Base-by-base conservation (phyloP, 1,139 yeast genomes). In the Taphrina flavorubra region DNA sequence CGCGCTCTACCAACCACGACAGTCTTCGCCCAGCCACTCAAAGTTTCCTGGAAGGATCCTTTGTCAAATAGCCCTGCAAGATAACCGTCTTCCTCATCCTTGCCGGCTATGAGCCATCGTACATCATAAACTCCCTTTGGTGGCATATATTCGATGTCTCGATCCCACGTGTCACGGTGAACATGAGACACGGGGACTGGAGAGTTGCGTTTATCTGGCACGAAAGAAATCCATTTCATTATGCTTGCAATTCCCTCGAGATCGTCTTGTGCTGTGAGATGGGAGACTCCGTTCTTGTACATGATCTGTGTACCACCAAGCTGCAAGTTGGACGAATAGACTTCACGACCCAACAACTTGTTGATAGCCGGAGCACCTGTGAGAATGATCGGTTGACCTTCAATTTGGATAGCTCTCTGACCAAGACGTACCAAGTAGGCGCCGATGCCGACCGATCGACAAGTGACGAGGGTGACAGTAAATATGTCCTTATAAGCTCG, bases 351-450 rank as follows among this genome's bases (percentile, higher is more conserved):
- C 73, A 94, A 84, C 74, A 95, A 83, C 81, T 95, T 95, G 84
- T 94, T 94, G 78, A 94, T 91, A 71, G 99, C 98, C 70, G 97
- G 97, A 70, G 99, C 99, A 84, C 99, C 99, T 69, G 99, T 94
- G 77, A 94, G 87, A 75, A 94, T 94, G 75, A 94, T 92, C 70
- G 99, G 99, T 81, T 94, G 98, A 64, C 99, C 99, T 79, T 94
- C 98, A 75, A 94, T 89, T 83, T 94, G 99, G 77, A 94, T 92
- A 61, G 98, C 96, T 84, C 99, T 90, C 84, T 94, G 98, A 77
- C 99, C 99, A 73, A 94, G 85, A 81, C 99, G 89, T 58, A 94
- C 99, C 78, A 94, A 85, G 78, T 94, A 94, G 61, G 99, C 99
- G 84, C 99, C 99, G 79, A 94, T 94, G 87, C 99, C 99, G 76